A percentile compares a stretch with the other conserved stretches of the same genome.
Conservation (phyloP, 148 eudicot species). For the Heliosperma pusillum region DNA sequence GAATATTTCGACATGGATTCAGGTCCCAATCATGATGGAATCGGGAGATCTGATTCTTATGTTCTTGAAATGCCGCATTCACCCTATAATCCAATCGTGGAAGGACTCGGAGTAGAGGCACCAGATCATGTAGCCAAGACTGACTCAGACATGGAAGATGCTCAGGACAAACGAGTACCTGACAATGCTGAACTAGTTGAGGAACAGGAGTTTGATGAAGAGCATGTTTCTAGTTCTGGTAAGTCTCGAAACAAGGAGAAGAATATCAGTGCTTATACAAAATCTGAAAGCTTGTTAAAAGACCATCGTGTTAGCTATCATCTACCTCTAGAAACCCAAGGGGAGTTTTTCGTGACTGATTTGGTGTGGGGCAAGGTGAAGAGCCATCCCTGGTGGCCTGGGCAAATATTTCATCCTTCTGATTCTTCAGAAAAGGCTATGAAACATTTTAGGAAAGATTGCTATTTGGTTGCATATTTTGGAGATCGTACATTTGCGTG, state of each 20-base stretch:
- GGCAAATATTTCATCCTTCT: conserved; percentile 74
- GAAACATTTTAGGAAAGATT: conserved; percentile 65
- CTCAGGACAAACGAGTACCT: conserved; percentile 26
- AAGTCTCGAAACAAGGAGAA: conserved; percentile 27
- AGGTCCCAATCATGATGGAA: conserved; percentile 22
- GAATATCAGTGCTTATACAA: conserved; percentile 23
- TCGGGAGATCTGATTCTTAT: conserved; percentile 18
- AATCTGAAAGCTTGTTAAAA: conserved; percentile 28
- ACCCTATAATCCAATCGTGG: conserved; percentile 16
- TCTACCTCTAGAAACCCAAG: conserved; percentile 53
- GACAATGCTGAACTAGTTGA: conserved; percentile 21
- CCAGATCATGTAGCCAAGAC: conserved; percentile 19
- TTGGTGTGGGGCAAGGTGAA: conserved; percentile 93
- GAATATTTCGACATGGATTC: conserved; percentile 22
- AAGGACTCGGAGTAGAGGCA: conserved; percentile 17
- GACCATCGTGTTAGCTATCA: conserved; percentile 43
- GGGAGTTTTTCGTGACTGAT: conserved; percentile 54
- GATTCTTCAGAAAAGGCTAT: conserved; percentile 90
- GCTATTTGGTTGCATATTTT: conserved; percentile 87
- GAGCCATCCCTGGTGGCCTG: conserved; percentile 99
- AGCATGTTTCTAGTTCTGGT: conserved; percentile 26
- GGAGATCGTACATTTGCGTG: conserved; percentile 90
- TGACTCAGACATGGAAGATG: conserved; percentile 20
- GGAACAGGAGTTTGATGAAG: conserved; percentile 30
- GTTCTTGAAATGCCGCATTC: conserved; percentile 10